Evolutionary conservation across 2,329 filamentous ascomycete species (phyloP), one percentile per base, ranked within the genome.

Genomic region (Graphiopsis chlorocephala): DNA sequence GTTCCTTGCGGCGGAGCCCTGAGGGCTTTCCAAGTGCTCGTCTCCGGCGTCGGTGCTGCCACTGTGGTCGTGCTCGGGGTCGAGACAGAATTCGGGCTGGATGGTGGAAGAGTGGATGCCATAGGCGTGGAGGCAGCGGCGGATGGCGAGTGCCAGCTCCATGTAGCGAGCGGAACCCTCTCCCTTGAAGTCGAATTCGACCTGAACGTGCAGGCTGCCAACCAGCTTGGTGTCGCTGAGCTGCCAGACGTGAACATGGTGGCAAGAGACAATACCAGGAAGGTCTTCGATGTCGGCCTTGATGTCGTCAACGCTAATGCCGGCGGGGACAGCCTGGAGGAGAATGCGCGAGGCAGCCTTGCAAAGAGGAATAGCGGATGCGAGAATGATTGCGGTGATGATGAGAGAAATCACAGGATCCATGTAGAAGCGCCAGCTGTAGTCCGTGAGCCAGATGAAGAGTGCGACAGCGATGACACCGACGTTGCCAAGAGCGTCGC

Each of bases 221-320:
- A 99, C 90, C 35, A 97, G 84, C 81, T 97, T 97, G 61, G 93
- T 95, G 75, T 98, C 94, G 17, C 91, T 96, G 35, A 99, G 85
- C 78, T 98, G 94, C 95, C 95, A 99, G 67, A 99, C 93, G 76
- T 99, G 95, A 25, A 99, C 85, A 76, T 99, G 94, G 78, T 99
- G 95, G 74, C 93, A 97, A 75, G 90, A 92, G 67, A 95, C 83
- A 56, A 99, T 90, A 48, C 93, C 93, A 0, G 90, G 90, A 6
- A 99, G 86, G 17, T 86, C 81, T 74, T 93, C 87, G 62, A 99
- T 97, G 75, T 99, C 95, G 69, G 94, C 89, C 70, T 92, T 91
- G 77, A 99, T 94, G 66, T 98, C 91, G 69, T 93, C 90, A 64
- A 97, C 87, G 70, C 89, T 89, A 72, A 99, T 88, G 62, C 94